phyloP scores from a whole-genome alignment of 225 moss, liverwort and hornwort species.

The Asterella californica region DNA sequence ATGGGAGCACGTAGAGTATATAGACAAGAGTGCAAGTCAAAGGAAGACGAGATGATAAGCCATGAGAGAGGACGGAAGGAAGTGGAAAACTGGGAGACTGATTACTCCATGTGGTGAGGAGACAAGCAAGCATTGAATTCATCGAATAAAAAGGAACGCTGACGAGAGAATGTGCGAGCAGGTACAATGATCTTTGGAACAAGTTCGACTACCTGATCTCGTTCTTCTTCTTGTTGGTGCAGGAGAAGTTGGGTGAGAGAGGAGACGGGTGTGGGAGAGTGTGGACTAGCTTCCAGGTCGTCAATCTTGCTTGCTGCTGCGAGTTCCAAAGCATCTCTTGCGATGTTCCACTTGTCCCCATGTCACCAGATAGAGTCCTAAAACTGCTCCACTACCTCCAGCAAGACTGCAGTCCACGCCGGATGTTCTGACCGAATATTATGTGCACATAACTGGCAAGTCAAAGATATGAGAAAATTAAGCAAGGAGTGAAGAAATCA shows the following conservation, averaged over 20 bases:
- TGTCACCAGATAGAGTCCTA: conserved; percentile 43
- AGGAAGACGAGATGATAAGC: neutral
- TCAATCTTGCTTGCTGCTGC: neutral
- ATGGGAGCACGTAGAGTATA: no score
- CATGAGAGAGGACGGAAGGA: neutral
- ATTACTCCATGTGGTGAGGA: conserved; percentile 31
- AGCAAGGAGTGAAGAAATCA: neutral
- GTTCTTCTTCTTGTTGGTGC: conserved; percentile 9
- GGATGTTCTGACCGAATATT: neutral
- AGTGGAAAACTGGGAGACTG: no score
- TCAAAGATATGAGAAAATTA: neutral
- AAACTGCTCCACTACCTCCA: conserved; percentile 44
- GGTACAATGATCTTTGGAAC: neutral
- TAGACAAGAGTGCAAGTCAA: neutral
- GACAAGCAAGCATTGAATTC: conserved; percentile 21
- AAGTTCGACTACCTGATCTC: conserved; percentile 23
- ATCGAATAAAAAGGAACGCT: conserved; percentile 30
- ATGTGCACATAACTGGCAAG: no score
- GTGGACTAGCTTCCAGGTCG: conserved; percentile 29
- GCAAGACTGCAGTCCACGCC: conserved; percentile 21
- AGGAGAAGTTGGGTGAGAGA: conserved; percentile 40
- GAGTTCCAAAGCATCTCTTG: conserved; percentile 31
- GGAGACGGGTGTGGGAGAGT: conserved; percentile 4
- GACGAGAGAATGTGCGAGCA: conserved; percentile 12
- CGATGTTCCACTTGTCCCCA: conserved; percentile 52